Evolutionary conservation across 495 filamentous ascomycete species (phyloP), one percentile per base, ranked within the genome.

Genomic region (Letharia columbiana): DNA sequence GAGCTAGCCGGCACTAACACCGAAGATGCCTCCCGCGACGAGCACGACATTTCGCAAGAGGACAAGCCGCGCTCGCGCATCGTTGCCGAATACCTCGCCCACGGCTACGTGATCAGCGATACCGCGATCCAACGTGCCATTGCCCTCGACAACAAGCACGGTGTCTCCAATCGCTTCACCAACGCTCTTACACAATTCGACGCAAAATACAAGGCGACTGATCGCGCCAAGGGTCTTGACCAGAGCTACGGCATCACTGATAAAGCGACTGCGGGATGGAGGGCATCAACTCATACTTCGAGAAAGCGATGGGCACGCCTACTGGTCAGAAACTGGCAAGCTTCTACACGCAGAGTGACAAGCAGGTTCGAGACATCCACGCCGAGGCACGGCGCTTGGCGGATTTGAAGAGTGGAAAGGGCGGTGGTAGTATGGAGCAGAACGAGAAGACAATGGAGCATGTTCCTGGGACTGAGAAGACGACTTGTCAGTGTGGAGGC

Each of bases 1-100:
- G 80, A 88, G 40, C 79, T 91, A 64, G 87, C 89, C 62, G 81
- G 79, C 60, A 73, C 76, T 60, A 77, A 79, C 23, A 69, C 71
- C 44, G 77, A 78, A 57, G 78, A 84, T 40, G 72, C 78, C 8
- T 75, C 78, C 52, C 72, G 80, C 66, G 84, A 87, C 67, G 82
- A 81, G 28, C 82, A 89, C 68, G 83, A 92, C 65, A 81, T 96
- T 72, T 84, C 86, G 5, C 94, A 98, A 73, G 94, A 98, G 73
- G 91, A 96, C 77, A 98, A 98, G 81, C 94, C 94, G 1, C 87
- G 90, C 72, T 83, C 88, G 28, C 92, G 95, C 71, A 96, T 98
- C 72, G 69, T 97, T 37, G 94, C 94, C 67, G 94, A 98, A 79
- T 96, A 96, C 75, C 87, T 98, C 39, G 92, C 92, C 7, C 90